These are phyloP conservation scores for Verticillium albo-atrum DNA, from an alignment of 2,329 filamentous ascomycete genomes.

Conservation along the genomic window DNA sequence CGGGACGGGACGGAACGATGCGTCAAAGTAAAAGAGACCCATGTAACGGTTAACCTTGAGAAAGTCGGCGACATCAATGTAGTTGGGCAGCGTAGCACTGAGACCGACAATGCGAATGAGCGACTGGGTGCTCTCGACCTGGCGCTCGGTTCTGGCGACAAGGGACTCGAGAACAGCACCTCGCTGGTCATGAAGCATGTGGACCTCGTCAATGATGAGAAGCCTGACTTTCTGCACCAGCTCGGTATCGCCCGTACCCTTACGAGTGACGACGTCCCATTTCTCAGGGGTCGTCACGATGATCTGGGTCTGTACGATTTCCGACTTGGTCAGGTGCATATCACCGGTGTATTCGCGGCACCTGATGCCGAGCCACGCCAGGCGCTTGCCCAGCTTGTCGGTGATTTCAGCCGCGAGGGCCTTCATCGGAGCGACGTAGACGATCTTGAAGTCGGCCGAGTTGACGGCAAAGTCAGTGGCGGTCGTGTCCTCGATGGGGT, in stretches of 20 bases:
- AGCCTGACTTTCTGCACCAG: conserved; percentile 95
- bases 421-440: conserved; percentile 99
- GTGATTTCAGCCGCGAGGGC: conserved; percentile 95
- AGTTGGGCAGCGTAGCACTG: conserved; percentile 94
- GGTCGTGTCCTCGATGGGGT: conserved; percentile 68
- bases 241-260: conserved; percentile 95
- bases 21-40: conserved; percentile 95
- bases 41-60: conserved; percentile 91
- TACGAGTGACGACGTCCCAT: conserved; percentile 97
- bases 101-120: conserved; percentile 94
- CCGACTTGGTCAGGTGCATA: conserved; percentile 96
- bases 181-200: conserved; percentile 98
- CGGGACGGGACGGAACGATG: conserved; percentile 91
- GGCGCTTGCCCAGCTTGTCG: conserved; percentile 83
- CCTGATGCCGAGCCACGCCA: conserved; percentile 89
- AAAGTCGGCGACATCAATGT: conserved; percentile 94
- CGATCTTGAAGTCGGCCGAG: conserved; percentile 90
- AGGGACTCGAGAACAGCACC: conserved; percentile 94
- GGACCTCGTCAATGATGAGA: conserved; percentile 96
- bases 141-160: conserved; percentile 88
- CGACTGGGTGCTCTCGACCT: conserved; percentile 97
- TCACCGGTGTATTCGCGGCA: conserved; percentile 95
- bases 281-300: conserved; percentile 99
- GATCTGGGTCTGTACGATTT: conserved; percentile 94
- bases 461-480: conserved; percentile 79